Evolutionary conservation across 352 stramenopile species (phyloP).

Genomic region (Hyaloperonospora arabidopsidis): DNA sequence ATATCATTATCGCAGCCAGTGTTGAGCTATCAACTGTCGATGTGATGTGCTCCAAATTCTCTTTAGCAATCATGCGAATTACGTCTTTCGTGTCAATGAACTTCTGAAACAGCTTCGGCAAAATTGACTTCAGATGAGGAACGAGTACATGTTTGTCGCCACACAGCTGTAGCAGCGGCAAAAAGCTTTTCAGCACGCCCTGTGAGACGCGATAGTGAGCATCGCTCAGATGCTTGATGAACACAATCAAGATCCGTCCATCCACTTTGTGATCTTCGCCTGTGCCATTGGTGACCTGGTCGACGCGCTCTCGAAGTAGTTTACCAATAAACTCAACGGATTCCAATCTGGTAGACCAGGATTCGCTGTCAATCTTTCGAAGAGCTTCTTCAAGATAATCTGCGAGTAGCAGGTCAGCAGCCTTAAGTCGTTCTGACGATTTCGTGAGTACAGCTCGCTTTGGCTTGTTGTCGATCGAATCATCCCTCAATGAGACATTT

Average conservation of each 20-base stretch:
- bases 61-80: constrained; percentile 37
- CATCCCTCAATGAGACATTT: constrained; percentile 15
- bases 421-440: constrained; percentile 13
- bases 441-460: constrained; percentile 14
- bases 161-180: constrained; percentile 41
- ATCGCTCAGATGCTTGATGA: constrained; percentile 63
- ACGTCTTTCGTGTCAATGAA: constrained; percentile 70
- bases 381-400: constrained; percentile 56
- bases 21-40: constrained; percentile 39
- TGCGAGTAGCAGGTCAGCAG: constrained; percentile 2
- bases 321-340: constrained; percentile 44
- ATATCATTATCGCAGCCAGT: constrained; percentile 41
- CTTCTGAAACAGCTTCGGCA: constrained; percentile 69
- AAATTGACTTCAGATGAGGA: constrained; percentile 45
- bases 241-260: constrained; percentile 40
- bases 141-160: constrained; percentile 34
- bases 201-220: constrained; percentile 71
- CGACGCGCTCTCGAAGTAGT: constrained; percentile 15
- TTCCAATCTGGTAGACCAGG: constrained; percentile 64
- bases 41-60: constrained; percentile 56
- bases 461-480: constrained; percentile 11
- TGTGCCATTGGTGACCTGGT: constrained; percentile 5
- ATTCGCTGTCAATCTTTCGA: constrained; percentile 35
- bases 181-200: constrained; percentile 48
- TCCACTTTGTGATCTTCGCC: constrained; percentile 38